Evolutionary conservation across 1,284 basidiomycete genomes (phyloP), one percentile per base, ranked within the genome.

Genomic region (Apiotrichum porosum): DNA sequence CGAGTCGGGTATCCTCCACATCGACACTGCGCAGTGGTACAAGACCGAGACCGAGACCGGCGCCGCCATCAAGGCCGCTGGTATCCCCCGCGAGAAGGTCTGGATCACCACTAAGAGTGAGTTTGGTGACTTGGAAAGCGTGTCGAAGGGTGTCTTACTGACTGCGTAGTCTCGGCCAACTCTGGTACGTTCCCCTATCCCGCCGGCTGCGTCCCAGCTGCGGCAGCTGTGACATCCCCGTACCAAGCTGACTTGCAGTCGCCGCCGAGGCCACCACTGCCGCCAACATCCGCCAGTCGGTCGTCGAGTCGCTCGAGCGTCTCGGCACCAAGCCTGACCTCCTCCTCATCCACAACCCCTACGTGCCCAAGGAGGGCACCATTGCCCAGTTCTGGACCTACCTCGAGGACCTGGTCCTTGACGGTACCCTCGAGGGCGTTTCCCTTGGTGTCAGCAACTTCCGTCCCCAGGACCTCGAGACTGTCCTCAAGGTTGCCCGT

Each of bases 351-450:
- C 66, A 68, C 58, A 57, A 60, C 54, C 63, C 63, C 10, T 58
- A 46, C 39, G 58, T 68, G 2, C 52, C 55, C 9, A 51, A 59
- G 22, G 35, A 53, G 26, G 58, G 61, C 36, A 59, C 58, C 44
- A 52, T 63, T 23, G 57, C 23, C 23, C 39, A 47, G 37, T 62
- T 64, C 51, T 68, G 66, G 64, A 57, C 45, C 2, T 35, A 46
- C 38, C 57, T 74, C 19, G 71, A 74, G 53, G 62, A 61, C 24
- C 58, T 72, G 9, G 68, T 71, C 9, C 40, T 61, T n/a, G 66
- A 69, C 37, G 83, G 81, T n/a, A 75, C 75, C 6, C 84, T 88
- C 59, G 84, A 61, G 42, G 62, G 84, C n/a, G 77, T 62, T 45
- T 60, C 55, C 12, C 58, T 74, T 44, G 72, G 70, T 18, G 64